A percentile compares a stretch with the other conserved stretches of the same genome.
Evolutionary conservation across 2,329 filamentous ascomycete species (phyloP).

Genomic region (Paraconiothyrium sp.): DNA sequence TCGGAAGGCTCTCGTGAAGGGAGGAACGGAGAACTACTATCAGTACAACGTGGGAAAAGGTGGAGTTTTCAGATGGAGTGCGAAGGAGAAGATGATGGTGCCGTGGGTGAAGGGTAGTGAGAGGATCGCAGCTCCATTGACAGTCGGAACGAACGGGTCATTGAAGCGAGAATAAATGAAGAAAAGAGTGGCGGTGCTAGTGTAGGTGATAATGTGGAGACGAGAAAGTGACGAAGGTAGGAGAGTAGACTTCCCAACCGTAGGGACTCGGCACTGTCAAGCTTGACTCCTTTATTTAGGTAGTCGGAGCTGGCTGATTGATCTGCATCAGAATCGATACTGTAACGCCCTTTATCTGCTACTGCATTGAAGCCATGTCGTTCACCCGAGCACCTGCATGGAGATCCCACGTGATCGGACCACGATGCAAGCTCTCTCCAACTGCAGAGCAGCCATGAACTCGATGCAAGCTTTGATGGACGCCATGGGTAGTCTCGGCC

Average conservation of each 20-base stretch:
- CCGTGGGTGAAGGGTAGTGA: conserved; percentile 38
- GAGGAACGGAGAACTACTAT: conserved; percentile 84
- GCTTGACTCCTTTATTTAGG: too few relatives aligned
- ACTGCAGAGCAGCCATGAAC: background rate
- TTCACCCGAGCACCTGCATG: too few relatives aligned
- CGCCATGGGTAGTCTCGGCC: conserved; percentile 7
- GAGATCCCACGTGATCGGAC: too few relatives aligned
- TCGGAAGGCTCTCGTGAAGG: conserved; percentile 73
- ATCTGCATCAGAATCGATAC: too few relatives aligned
- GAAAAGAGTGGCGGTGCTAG: background rate
- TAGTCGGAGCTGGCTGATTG: too few relatives aligned
- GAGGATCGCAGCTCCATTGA: background rate
- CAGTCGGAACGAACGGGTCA: background rate
- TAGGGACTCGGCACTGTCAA: too few relatives aligned
- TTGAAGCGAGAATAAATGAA: too few relatives aligned
- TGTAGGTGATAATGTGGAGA: background rate
- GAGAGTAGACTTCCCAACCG: too few relatives aligned
- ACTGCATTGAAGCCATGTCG: too few relatives aligned
- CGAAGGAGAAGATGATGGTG: conserved; percentile 61
- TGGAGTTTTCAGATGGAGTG: conserved; percentile 74
- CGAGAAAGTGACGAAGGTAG: too few relatives aligned
- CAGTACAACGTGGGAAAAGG: conserved; percentile 82
- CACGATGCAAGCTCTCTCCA: background rate
- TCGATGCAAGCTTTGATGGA: conserved; percentile 7
- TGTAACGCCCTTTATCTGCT: too few relatives aligned